Evolutionary conservation across 176 grass and related monocot genomes (phyloP), one percentile per base, ranked within the genome.

Genomic region (Carex parvula): DNA sequence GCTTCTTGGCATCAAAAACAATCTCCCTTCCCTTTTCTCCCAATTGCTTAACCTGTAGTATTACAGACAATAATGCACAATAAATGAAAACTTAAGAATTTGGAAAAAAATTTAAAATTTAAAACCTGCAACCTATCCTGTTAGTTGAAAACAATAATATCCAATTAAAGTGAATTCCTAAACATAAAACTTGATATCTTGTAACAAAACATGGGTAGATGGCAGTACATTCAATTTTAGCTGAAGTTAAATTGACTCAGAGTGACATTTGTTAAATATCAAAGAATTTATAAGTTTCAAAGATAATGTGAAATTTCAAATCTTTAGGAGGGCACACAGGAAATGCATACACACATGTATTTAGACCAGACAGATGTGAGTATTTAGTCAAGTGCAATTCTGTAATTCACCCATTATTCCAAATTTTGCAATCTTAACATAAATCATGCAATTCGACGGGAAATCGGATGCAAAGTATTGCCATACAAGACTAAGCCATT

Each of bases 1-100:
- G 57, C 42, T 89, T 84, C 0, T 0, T 2, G 83, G 50, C 11
- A 4, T 30, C 14, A 41, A 75, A 81, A 89, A 97, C 44, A 89
- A 94, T 97, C 24, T 94, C 75, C 61, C 79, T 44, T 9, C 94
- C 92, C 39, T 92, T 80, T 68, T 94, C 90, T 63, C 92, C 92
- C 72, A 97, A 80, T 83, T 94, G 90, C 76, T 94, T 87, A 75
- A 72, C 76, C 92, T 97, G 87, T 79, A 89, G n/a, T 62, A 39
- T 20, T 81, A 81, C 54, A 81, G 39, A 64, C 16, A 48, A 39
- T 64, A 44, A 44, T 81, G 39, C 5, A 46, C 11, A 81, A 81
- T 14, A 62, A 58, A 81, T 81, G 53, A 63, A 64, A 77, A 56
- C 14, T 77, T 17, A 77, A 77, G 21, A 81, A 80, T 62, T 60